Percentiles rank a stretch among this genome's conserved stretches.
Evolutionary conservation across 257 asterid species (phyloP).

Genomic region (Datura wrightii): DNA sequence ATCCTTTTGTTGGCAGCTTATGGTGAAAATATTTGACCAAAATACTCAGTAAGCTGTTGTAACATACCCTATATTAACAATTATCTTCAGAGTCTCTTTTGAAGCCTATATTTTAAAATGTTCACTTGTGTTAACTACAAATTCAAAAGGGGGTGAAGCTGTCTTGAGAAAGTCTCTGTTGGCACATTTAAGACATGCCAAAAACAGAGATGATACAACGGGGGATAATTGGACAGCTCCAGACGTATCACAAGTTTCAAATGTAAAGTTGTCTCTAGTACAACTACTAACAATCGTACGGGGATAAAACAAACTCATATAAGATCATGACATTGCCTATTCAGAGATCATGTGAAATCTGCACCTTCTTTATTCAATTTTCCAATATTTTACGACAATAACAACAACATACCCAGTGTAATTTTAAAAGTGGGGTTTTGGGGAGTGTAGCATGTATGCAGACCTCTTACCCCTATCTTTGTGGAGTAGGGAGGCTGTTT

Average conservation of each 20-base stretch:
- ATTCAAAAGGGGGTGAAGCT: not conserved
- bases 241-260: constrained; percentile 21
- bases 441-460: no score
- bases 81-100: not conserved
- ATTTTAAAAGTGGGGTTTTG: no score
- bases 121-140: not conserved
- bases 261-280: not conserved
- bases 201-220: not conserved
- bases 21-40: not conserved
- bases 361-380: not conserved
- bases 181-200: not conserved
- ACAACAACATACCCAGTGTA: no score
- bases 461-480: no score
- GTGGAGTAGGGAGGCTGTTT: no score
- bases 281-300: not conserved
- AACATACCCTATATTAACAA: not conserved
- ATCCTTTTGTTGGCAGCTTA: not conserved
- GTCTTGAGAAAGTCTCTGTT: not conserved
- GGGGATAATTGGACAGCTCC: constrained; percentile 13
- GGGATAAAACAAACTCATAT: not conserved
- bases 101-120: not conserved
- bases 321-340: not conserved
- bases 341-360: not conserved
- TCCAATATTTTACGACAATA: not conserved
- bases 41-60: not conserved